Percentiles rank a stretch among this genome's conserved stretches.
These are phyloP conservation scores for Scheffersomyces lignosus DNA, from an alignment of 805 yeast genomes.

Conservation along the genomic window DNA sequence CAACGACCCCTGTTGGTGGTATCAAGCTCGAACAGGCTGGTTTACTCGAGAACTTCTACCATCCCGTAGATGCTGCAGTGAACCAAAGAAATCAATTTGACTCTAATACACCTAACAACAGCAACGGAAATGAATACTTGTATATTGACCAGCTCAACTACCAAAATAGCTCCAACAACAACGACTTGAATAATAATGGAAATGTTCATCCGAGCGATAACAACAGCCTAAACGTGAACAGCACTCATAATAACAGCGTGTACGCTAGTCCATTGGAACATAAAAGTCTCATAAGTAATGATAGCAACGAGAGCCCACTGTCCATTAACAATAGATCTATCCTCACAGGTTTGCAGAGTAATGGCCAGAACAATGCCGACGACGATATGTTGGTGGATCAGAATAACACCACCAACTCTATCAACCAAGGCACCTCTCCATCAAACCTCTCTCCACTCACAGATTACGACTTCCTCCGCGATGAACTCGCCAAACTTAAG, in stretches of 20 bases:
- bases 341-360: too few species aligned
- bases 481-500: constrained; percentile 50
- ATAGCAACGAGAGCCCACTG: background rate
- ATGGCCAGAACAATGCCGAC: background rate
- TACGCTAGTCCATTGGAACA: constrained; percentile 20
- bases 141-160: constrained; percentile 18
- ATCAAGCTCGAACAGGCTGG: constrained; percentile 12
- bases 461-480: constrained; percentile 47
- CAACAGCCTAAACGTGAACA: background rate
- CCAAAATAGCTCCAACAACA: constrained; percentile 1
- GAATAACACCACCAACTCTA: background rate
- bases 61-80: background rate
- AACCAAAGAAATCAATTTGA: background rate
- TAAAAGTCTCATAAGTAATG: background rate
- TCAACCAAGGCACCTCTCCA: background rate
- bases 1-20: constrained; percentile 16
- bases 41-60: constrained; percentile 17
- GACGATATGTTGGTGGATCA: background rate
- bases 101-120: constrained; percentile 2
- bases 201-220: background rate
- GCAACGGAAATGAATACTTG: constrained; percentile 17
- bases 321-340: background rate
- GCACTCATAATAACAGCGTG: constrained; percentile 7
- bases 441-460: constrained; percentile 9
- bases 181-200: background rate